Evolutionary conservation across 495 filamentous ascomycete genomes (phyloP).

Genomic region (Tuber indicum): DNA sequence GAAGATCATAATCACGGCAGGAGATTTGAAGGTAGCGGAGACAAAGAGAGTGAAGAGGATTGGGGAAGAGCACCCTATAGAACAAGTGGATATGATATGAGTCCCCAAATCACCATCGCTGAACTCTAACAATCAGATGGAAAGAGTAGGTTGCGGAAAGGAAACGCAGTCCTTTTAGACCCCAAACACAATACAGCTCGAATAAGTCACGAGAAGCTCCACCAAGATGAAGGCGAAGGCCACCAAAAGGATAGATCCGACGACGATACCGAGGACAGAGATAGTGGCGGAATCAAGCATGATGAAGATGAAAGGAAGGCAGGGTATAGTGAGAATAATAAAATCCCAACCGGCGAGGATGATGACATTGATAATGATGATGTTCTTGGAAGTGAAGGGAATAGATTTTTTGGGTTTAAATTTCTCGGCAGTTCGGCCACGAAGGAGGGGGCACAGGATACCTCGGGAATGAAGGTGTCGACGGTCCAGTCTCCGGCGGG

Average conservation of each 20-base stretch:
- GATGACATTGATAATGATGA: not conserved
- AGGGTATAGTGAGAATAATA: too few species aligned
- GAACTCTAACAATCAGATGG: slow-evolving; percentile 44
- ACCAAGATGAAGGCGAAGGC: slow-evolving; percentile 43
- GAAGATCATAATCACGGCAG: slow-evolving; percentile 15
- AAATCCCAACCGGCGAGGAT: too few species aligned
- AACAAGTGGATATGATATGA: slow-evolving; percentile 57
- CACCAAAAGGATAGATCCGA: too few species aligned
- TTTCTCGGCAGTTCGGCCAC: too few species aligned
- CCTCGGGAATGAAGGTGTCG: too few species aligned
- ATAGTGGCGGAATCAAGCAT: slow-evolving; percentile 26
- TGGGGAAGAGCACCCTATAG: slow-evolving; percentile 50
- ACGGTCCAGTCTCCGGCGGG: too few species aligned
- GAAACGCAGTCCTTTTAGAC: slow-evolving; percentile 59
- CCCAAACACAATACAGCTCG: slow-evolving; percentile 73
- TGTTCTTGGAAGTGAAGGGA: too few species aligned
- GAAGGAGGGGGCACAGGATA: too few species aligned
- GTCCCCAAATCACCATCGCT: slow-evolving; percentile 17
- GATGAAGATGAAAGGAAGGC: slow-evolving; percentile 15
- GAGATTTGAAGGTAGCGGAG: slow-evolving; percentile 47
- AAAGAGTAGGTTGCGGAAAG: slow-evolving; percentile 80
- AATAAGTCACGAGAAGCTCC: slow-evolving; percentile 64
- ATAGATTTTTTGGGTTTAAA: too few species aligned
- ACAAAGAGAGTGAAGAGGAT: slow-evolving; percentile 44
- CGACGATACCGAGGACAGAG: slow-evolving; percentile 35